Evolutionary conservation across 441 rosid species (phyloP), one percentile per base, ranked within the genome.

Genomic region (Pelargonium citronellum): DNA sequence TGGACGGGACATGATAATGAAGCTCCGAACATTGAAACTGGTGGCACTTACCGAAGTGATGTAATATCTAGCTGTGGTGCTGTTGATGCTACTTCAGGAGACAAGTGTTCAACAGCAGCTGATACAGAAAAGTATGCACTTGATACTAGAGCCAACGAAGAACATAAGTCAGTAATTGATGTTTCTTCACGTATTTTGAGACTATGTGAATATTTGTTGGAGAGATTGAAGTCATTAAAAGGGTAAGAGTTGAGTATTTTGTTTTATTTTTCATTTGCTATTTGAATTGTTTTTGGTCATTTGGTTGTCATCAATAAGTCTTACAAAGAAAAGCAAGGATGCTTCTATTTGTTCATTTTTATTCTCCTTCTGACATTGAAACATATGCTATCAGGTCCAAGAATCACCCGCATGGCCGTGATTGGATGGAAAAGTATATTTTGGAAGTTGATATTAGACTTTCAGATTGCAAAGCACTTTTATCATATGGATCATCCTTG

Each of bases 361-460:
- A 53, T 51, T 74, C 27, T 62, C 20, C 65, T 78, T 47, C 67
- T 81, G 47, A 73, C 74, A 13, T 66, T 4, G 67, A 27, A 79
- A 24, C 13, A 22, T 7, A 67, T 17, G 70, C 22, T 73, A 74
- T 69, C 83, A 92, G 99, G 81, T 86, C 90, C 73, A 85, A 70
- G 57, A 79, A 79, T 51, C 77, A 73, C 67, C 79, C 69, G 67
- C 85, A 77, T 77, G 76, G 74, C 77, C 84, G 66, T 71, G 87
- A 82, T 71, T 79, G 83, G 87, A 76, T 86, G 58, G 77, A 82
- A 46, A 87, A 83, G 74, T 89, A 85, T 78, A 79, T 79, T 64
- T 67, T 83, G 62, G 99, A 95, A 85, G 74, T 85, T 73, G 92
- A 92, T 78, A 82, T 88, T 53, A 87, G 99, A 78, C 89, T 89